phyloP scores from a whole-genome alignment of 345 rosid species.

The Eucalyptus curtisii region DNA sequence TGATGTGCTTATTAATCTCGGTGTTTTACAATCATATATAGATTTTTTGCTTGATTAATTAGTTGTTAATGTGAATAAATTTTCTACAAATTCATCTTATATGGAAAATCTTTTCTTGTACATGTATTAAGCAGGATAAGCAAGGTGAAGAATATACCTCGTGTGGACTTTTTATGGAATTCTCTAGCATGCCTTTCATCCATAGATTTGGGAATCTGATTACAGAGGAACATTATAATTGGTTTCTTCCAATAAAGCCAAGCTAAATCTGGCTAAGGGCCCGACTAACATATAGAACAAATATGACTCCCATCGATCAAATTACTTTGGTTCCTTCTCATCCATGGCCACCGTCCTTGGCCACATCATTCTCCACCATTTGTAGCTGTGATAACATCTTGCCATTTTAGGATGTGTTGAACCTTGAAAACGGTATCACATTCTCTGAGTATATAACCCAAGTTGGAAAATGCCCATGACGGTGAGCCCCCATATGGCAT shows the following conservation, averaged over 20 bases:
- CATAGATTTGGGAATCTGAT: background rate
- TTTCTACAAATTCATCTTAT: background rate
- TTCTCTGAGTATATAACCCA: background rate
- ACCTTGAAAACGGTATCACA: background rate
- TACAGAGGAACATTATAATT: background rate
- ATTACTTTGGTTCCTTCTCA: background rate
- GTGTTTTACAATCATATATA: no score
- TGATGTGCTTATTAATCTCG: no score
- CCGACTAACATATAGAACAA: background rate
- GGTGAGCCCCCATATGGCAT: background rate
- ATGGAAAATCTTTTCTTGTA: background rate
- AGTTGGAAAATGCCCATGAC: background rate
- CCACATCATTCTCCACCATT: background rate
- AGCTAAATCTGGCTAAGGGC: background rate
- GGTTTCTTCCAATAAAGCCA: background rate
- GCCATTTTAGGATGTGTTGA: background rate
- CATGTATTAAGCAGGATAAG: background rate
- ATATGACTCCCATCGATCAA: background rate
- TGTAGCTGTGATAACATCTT: background rate
- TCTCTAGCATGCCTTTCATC: background rate
- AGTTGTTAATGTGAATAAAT: no score
- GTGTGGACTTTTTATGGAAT: background rate
- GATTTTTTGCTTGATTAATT: no score
- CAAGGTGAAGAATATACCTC: background rate
- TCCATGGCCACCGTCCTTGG: background rate